phyloP scores from a whole-genome alignment of 2,329 filamentous ascomycete species.

The Bipolaris cookei region DNA sequence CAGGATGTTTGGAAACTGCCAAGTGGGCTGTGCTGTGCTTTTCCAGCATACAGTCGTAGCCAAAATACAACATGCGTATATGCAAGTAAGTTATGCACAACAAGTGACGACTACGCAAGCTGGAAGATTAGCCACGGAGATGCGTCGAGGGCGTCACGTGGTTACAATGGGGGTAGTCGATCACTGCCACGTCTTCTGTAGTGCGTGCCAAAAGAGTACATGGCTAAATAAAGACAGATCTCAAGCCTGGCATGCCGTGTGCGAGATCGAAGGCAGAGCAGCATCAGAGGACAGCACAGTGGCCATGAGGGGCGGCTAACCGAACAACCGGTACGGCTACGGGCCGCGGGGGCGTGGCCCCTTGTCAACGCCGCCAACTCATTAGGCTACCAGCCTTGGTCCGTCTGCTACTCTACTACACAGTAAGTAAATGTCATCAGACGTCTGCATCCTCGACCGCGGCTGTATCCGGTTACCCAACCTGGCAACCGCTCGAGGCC shows the following conservation, averaged over 20 bases:
- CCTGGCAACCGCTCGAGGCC: no score
- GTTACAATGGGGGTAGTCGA: neutral
- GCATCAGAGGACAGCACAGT: neutral
- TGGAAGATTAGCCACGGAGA: no score
- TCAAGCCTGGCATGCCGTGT: neutral
- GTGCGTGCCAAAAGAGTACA: neutral
- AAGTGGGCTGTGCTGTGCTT: neutral
- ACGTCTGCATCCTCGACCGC: neutral
- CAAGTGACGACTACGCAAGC: no score
- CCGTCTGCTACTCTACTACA: neutral
- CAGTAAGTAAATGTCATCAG: neutral
- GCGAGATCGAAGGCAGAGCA: neutral
- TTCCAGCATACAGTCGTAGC: no score
- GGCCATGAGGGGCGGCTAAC: conserved; percentile 5
- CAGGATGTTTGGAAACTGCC: neutral
- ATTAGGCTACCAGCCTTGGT: neutral
- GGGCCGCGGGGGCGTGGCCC: conserved; percentile 8
- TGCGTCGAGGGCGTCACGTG: no score
- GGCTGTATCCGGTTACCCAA: neutral
- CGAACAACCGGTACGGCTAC: conserved; percentile 9
- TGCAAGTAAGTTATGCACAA: neutral
- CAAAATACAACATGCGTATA: neutral
- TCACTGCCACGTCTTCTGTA: no score
- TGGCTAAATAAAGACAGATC: neutral
- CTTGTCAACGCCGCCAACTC: conserved; percentile 2